Evolutionary conservation across 306 rosid genomes (phyloP), one percentile per base, ranked within the genome.

Genomic region (Citrullus colocynthis): DNA sequence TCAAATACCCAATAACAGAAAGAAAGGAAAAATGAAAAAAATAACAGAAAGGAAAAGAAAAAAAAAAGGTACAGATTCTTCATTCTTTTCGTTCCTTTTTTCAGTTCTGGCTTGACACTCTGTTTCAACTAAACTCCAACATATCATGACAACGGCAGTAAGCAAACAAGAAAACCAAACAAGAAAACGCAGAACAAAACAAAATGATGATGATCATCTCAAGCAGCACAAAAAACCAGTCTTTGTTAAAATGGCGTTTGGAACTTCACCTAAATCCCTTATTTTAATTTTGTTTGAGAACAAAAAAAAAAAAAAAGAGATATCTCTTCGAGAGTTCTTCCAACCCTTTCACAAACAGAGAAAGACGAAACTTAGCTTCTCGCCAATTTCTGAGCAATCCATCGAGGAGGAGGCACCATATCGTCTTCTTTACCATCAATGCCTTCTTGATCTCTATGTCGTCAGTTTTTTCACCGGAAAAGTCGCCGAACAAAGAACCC

Each of bases 321-420:
- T 0, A 0, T 32, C 0, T 3, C 98, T 64, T 94, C 91, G 6
- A 94, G 90, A 48, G 98, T 94, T 78, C 98, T 94, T 30, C 98
- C 98, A 82, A 82, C 88, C 34, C 97, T 97, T 90, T 91, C 98
- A 82, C 87, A 84, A 20, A 93, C 98, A 36, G 98, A 93, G 81
- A 91, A 93, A 14, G 97, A 91, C 10, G 98, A 91, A 49, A 90
- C 91, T 42, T 87, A 88, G 77, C 86, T 90, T 85, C 88, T 91
- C 78, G 93, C 96, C 57, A 91, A 85, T 84, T 97, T 93, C 81
- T 91, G 90, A 60, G 98, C 88, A 58, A 94, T 82, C 51, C 88
- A 73, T 74, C 91, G 97, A 84, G 91, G 97, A 17, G 97, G 98
- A 5, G 98, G 97, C 6, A 88, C 74, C 78, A 44, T 89, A 4